phyloP scores from a whole-genome alignment of 1,284 basidiomycete species.

The Irpex sp. region DNA sequence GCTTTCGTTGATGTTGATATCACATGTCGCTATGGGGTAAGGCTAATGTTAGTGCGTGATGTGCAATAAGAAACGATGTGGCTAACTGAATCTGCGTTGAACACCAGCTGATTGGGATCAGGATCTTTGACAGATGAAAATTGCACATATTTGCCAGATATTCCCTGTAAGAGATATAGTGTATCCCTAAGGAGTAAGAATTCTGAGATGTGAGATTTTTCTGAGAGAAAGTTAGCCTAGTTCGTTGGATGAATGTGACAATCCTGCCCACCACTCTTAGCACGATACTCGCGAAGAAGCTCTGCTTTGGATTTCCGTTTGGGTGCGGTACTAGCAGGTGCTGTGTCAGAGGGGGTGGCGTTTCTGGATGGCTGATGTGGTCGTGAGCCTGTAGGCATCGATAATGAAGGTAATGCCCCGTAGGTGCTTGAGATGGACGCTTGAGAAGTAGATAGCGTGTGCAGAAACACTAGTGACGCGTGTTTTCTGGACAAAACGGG shows the following conservation, averaged over 20 bases:
- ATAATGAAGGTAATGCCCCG: conserved; percentile 50
- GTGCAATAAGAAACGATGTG: not conserved
- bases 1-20: conserved; percentile 74
- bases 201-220: conserved; percentile 65
- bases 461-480: conserved; percentile 65
- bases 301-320: conserved; percentile 57
- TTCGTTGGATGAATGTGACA: conserved; percentile 2
- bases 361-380: conserved; percentile 30
- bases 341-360: conserved; percentile 30
- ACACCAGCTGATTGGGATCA: conserved; percentile 55
- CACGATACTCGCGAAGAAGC: conserved; percentile 57
- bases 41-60: not conserved
- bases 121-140: conserved; percentile 60
- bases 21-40: conserved; percentile 44
- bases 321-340: conserved; percentile 21
- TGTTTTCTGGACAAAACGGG: conserved; percentile 69
- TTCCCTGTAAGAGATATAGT: conserved; percentile 93
- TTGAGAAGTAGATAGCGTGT: conserved; percentile 54
- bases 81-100: conserved; percentile 61
- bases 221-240: conserved; percentile 32
- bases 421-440: conserved; percentile 29
- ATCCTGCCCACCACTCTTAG: conserved; percentile 42
- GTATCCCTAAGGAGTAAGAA: conserved; percentile 83
- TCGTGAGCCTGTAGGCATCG: conserved; percentile 41
- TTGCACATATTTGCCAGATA: conserved; percentile 89